These are phyloP conservation scores for Cladosporium austrohemisphaericum DNA, from an alignment of 2,329 filamentous ascomycete genomes.

Conservation along the genomic window DNA sequence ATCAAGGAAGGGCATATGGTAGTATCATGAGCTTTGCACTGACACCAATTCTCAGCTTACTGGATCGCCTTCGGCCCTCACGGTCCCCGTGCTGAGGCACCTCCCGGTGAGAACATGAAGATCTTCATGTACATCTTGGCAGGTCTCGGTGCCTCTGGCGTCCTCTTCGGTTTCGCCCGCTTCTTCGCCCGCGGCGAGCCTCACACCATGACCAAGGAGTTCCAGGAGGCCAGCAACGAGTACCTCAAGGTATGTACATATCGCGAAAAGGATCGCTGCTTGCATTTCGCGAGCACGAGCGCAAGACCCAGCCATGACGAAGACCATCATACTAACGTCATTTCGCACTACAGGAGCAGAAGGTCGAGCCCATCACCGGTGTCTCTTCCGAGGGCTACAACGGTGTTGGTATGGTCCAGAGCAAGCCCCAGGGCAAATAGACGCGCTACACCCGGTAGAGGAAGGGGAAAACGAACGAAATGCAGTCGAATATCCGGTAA, in stretches of 20 bases:
- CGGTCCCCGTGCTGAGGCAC: slow-evolving; percentile 78
- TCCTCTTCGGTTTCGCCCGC: slow-evolving; percentile 70
- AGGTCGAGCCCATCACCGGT: slow-evolving; percentile 82
- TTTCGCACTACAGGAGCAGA: slow-evolving; percentile 61
- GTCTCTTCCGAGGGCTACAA: slow-evolving; percentile 73
- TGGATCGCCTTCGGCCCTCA: slow-evolving; percentile 98
- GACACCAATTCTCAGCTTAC: slow-evolving; percentile 65
- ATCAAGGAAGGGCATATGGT: neutral
- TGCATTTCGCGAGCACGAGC: neutral
- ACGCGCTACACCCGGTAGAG: slow-evolving; percentile 2
- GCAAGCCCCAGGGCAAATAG: slow-evolving; percentile 32
- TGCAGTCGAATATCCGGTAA: slow-evolving; percentile 15
- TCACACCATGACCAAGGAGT: slow-evolving; percentile 92
- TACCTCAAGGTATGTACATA: slow-evolving; percentile 73
- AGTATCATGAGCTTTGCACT: neutral
- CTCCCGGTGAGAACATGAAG: slow-evolving; percentile 80
- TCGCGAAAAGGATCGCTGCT: neutral
- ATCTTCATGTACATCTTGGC: slow-evolving; percentile 69
- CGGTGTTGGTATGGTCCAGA: slow-evolving; percentile 72
- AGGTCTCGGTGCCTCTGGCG: slow-evolving; percentile 64
- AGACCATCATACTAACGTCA: slow-evolving; percentile 17
- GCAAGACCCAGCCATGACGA: neutral
- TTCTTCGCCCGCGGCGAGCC: slow-evolving; percentile 68
- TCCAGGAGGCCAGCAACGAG: slow-evolving; percentile 93
- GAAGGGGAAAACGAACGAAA: slow-evolving; percentile 10